Evolutionary conservation across 2,329 filamentous ascomycete species (phyloP), one percentile per base, ranked within the genome.

Genomic region (Colletotrichum spaethianum): DNA sequence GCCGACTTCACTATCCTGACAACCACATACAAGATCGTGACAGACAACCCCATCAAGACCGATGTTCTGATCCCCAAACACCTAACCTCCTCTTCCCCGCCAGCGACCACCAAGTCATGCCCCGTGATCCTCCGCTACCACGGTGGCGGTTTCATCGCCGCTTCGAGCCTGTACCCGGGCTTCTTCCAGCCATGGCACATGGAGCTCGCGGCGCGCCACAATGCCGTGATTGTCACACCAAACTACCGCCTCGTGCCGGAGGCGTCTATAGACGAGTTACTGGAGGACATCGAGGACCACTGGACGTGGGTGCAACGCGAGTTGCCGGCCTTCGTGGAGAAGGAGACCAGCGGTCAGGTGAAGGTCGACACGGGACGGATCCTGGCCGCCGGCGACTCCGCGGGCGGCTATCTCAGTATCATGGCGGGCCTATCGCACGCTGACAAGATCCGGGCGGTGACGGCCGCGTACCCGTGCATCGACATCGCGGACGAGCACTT

Each of bases 241-340:
- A 76, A 80, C 36, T 75, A 79, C 26, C 75, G 77, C 0, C 74
- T 80, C 0, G 61, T 77, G 1, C 78, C 78, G 3, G 74, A 77
- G 4, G 56, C 70, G 57, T 75, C 77, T 3, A 61, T 77, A 0
- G 74, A 74, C 0, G 78, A 80, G 26, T n/a, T 77, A 0, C 70
- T 79, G 0, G 75, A 75, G 3, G 78, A 80, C 53, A 28, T 79
- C 2, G 75, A 78, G 26, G 77, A 78, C 50, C 75, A 75, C 0
- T 79, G 78, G 77, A 70, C 75, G 23, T 79, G 78, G 77, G 65
- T 75, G 0, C 76, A 71, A 5, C 42, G 50, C 0, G 36, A 61
- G 0, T 62, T 79, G 0, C 53, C 67, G 0, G 70, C 76, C 1
- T 71, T 79, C 42, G 73, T 74, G 1, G n/a, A 65, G 2, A 33